Evolutionary conservation across 148 eudicot genomes (phyloP).

Genomic region (Cornus kousa): DNA sequence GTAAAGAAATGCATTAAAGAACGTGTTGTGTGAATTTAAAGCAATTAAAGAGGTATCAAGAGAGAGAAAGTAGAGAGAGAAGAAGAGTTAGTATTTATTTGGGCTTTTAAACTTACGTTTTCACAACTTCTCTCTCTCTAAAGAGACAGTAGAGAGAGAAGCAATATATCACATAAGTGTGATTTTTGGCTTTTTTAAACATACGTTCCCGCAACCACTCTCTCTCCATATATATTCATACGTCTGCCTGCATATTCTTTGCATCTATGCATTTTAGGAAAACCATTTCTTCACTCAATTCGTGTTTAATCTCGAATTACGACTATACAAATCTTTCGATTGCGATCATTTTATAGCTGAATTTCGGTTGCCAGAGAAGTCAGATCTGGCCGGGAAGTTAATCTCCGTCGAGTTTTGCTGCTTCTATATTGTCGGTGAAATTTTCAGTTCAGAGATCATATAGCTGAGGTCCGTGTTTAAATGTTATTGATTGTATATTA

Average conservation of each 20-base stretch:
- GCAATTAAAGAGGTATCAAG: background rate
- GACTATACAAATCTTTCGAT: background rate
- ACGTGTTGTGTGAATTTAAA: background rate
- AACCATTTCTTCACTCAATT: background rate
- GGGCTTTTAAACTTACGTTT: background rate
- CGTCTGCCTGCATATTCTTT: constrained; percentile 32
- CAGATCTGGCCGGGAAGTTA: constrained; percentile 22
- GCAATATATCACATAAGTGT: too few species aligned
- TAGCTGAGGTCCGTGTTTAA: constrained; percentile 6
- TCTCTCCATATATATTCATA: background rate
- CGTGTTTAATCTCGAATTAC: background rate
- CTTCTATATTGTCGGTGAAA: background rate
- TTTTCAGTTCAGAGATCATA: background rate
- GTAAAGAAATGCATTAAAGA: background rate
- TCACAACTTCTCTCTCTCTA: background rate
- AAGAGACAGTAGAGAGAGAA: too few species aligned
- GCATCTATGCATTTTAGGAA: constrained; percentile 12
- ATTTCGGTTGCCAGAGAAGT: constrained; percentile 14
- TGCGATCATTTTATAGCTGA: background rate
- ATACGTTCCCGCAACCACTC: background rate
- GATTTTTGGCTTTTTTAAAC: background rate
- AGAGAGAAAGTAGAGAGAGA: background rate
- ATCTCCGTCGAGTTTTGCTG: background rate
- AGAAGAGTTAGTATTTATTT: background rate
- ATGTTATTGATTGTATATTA: background rate